Evolutionary conservation across 768 basidiomycete genomes (phyloP).

Genomic region (Leccinum variicolor): DNA sequence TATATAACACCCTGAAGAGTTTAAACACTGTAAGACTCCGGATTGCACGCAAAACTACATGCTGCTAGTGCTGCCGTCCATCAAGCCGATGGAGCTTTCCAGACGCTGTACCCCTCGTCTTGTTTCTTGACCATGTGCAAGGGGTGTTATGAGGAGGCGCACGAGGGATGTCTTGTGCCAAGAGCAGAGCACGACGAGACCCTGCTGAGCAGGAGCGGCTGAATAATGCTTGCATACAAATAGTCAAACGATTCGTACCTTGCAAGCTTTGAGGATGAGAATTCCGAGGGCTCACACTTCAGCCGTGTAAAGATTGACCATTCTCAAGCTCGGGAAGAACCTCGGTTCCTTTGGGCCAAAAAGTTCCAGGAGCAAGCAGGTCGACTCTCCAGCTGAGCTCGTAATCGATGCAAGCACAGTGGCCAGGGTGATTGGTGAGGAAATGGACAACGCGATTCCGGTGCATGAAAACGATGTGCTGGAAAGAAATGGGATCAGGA

Average conservation of each 20-base stretch:
- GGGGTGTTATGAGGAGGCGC: constrained; percentile 54
- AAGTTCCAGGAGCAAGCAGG: constrained; percentile 36
- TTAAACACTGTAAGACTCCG: constrained; percentile 76
- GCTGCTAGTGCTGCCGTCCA: constrained; percentile 25
- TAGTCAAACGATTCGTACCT: constrained; percentile 41
- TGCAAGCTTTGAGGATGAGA: constrained; percentile 59
- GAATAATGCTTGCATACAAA: constrained; percentile 19
- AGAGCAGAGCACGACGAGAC: constrained; percentile 33
- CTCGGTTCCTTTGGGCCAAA: constrained; percentile 54
- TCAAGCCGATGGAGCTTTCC: constrained; percentile 34
- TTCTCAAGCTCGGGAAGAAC: constrained; percentile 66
- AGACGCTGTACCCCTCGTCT: constrained; percentile 56
- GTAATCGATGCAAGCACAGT: constrained; percentile 72
- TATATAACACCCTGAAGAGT: no score
- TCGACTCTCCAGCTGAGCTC: constrained; percentile 58
- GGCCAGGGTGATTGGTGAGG: constrained; percentile 60
- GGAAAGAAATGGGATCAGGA: constrained; percentile 2
- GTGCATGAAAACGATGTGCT: constrained; percentile 76
- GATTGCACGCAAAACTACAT: constrained; percentile 76
- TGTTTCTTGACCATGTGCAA: constrained; percentile 67
- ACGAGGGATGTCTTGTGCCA: constrained; percentile 62
- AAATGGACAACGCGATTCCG: constrained; percentile 60
- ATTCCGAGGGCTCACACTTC: constrained; percentile 73
- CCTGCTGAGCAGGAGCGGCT: constrained; percentile 49
- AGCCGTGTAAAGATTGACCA: constrained; percentile 62